Base-by-base conservation (phyloP, 306 rosid genomes). In the Abrus precatorius region DNA sequence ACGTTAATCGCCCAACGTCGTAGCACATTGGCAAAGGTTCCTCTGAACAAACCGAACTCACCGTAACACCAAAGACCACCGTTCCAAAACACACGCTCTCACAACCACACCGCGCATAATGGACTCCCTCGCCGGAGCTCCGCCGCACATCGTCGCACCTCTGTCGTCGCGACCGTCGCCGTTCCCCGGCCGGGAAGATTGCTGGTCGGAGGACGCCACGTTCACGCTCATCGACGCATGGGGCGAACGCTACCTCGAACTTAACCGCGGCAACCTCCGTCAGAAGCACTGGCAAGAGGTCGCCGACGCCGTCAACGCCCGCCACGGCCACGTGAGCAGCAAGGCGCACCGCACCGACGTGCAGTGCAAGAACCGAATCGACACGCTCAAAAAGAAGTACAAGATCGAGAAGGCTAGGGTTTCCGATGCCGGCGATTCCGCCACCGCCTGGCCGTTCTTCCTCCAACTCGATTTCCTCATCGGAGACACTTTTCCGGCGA, bases 301-400 rank as follows among this genome's bases (percentile, higher is more conserved):
- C 52, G 91, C 96, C 74, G 86, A 84, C 84, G 83, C 90, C 79
- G 88, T 91, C 66, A 93, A 93, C 89, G 69, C 76, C 70, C 72
- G 36, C 4, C 90, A 88, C 75, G 81, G 83, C 52, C 80, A 65
- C 65, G 80, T 29, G 69, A 34, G 48, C n/a, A 4, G 29, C 52
- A 86, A 76, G 77, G 43, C 87, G 1, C 74, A 67, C 62, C 92
- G 95, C 33, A 88, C 90, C 65, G 89, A 86, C 60, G 69, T 89
- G 74, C 97, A 93, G 86, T 93, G 96, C 74, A 89, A 89, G 73
- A 89, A 89, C 81, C 94, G 95, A 53, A 85, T 93, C 82, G 94
- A 89, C 78, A 87, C 96, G 52, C 91, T 93, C 0, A 93, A 89
- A 79, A 93, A 88, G 84, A 93, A 84, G 94, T 93, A 84, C 79